Evolutionary conservation across 441 rosid species (phyloP), one percentile per base, ranked within the genome.

Genomic region (Arabidopsis lyrata): DNA sequence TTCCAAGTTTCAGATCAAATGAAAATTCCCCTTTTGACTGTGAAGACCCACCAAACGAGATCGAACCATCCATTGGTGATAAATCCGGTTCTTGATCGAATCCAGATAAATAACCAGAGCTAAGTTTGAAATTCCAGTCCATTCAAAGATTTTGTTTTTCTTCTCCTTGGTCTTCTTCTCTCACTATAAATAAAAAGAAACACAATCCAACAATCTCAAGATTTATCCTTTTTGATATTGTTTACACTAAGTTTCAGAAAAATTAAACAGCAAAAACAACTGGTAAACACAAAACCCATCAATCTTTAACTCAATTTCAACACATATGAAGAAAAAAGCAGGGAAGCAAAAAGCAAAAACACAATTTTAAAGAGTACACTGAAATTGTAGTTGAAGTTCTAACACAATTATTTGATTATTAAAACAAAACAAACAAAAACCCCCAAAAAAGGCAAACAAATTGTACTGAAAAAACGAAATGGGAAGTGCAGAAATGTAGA

Each of bases 1-100:
- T 81, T 52, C 96, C 96, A 63, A 92, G 97, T 80, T 90, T 90
- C 78, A 92, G 74, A 86, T 92, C 97, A 74, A 90, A 77, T 8
- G 92, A 86, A 66, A 90, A 90, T 5, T 78, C 86, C 70, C 86
- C 85, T 53, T 67, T 66, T 13, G 49, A 59, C 52, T 64, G 42
- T 60, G 76, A 66, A 45, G 63, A 63, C 74, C 57, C 82, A 78
- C 77, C 83, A 52, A 73, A 76, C 72, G 78, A 71, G 71, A 78
- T 82, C 39, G 89, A 81, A 71, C 77, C 86, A 74, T 77, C 83
- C 14, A 74, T 77, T 64, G 72, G 79, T 31, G 84, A 71, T 34
- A 72, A 35, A 58, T 70, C 78, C 39, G 85, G 81, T 68, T 68
- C 81, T 55, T 78, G 81, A 48, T 68, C 70, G 36, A 67, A 73